A percentile compares a stretch with the other conserved stretches of the same genome.
These are phyloP conservation scores for Lecanosticta acicola DNA, from an alignment of 2,329 filamentous ascomycete species.

Conservation along the genomic window DNA sequence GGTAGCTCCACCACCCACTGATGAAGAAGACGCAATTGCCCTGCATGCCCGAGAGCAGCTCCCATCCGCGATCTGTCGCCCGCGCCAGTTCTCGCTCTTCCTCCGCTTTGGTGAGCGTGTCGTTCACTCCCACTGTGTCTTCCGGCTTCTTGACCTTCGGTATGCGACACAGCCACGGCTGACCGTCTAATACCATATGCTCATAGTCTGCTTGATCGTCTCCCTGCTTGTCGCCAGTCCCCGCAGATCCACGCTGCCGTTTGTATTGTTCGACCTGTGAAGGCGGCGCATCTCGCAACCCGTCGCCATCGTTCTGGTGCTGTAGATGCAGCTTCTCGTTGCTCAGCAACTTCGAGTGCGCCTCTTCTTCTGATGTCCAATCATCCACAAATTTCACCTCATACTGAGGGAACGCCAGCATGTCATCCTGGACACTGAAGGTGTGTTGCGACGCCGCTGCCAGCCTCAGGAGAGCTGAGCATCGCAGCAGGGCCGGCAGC, in stretches of 20 bases:
- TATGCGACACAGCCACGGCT: slow-evolving; percentile 78
- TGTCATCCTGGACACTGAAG: slow-evolving; percentile 84
- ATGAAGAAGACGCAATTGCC: slow-evolving; percentile 76
- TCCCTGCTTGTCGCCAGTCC: slow-evolving; percentile 10
- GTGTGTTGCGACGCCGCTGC: slow-evolving; percentile 45
- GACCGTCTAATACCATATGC: slow-evolving; percentile 63
- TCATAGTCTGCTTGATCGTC: slow-evolving; percentile 52
- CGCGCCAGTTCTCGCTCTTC: slow-evolving; percentile 74
- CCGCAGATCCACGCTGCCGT: slow-evolving; percentile 9
- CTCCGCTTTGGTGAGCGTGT: slow-evolving; percentile 48
- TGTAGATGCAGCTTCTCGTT: slow-evolving; percentile 10
- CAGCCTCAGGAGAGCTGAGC: slow-evolving; percentile 39
- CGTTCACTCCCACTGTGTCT: slow-evolving; percentile 21
- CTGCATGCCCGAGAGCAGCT: slow-evolving; percentile 71
- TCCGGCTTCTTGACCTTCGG: slow-evolving; percentile 59
- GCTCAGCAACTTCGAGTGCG: slow-evolving; percentile 52
- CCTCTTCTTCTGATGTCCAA: slow-evolving; percentile 66
- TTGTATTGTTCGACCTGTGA: slow-evolving; percentile 21
- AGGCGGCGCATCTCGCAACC: slow-evolving; percentile 1
- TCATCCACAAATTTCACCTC: slow-evolving; percentile 63
- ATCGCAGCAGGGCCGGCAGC: slow-evolving; percentile 42
- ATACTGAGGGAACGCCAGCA: slow-evolving; percentile 82
- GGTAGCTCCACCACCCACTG: slow-evolving; percentile 93
- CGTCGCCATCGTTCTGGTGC: slow-evolving; percentile 1
- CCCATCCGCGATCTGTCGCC: slow-evolving; percentile 71